Percentiles rank a stretch among this genome's conserved stretches.
Conservation (phyloP, 768 basidiomycete genomes). For the Suillus subluteus region DNA sequence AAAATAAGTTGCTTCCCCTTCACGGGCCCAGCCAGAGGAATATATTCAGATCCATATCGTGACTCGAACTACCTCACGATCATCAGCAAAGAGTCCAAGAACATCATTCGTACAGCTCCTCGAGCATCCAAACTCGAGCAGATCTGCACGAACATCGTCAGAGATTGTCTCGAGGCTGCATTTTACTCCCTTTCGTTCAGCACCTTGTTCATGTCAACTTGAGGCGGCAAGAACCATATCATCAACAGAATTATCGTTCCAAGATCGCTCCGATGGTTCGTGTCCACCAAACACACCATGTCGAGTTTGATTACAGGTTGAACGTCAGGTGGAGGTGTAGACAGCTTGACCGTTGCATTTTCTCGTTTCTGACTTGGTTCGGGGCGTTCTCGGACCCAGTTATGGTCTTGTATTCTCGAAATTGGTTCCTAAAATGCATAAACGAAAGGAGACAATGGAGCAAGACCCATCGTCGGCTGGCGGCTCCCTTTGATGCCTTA, state of each 20-base stretch:
- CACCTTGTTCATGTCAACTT: conserved; percentile 68
- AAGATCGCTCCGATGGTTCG: not conserved
- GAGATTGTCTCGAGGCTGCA: conserved; percentile 57
- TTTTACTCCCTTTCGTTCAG: conserved; percentile 56
- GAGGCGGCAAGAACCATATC: conserved; percentile 81
- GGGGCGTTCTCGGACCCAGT: not conserved
- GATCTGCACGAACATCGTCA: conserved; percentile 83
- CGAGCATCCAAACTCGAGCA: conserved; percentile 86
- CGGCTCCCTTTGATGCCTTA: not conserved
- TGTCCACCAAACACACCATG: not conserved
- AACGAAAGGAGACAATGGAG: not conserved
- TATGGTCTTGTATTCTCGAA: not conserved
- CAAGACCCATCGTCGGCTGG: not conserved
- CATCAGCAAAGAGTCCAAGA: conserved; percentile 28
- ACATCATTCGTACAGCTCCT: conserved; percentile 69
- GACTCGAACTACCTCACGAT: not conserved
- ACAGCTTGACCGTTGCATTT: not conserved
- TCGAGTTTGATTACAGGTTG: not conserved
- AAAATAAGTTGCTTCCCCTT: not conserved
- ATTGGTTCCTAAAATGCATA: not conserved
- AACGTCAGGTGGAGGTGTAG: not conserved
- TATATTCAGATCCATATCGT: not conserved
- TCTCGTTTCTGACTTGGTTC: not conserved
- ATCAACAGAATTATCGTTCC: not conserved
- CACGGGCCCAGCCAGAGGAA: not conserved